Percentiles rank a stretch among this genome's conserved stretches.
phyloP scores from a whole-genome alignment of 257 asterid genomes.

The Ilex aquifolium region DNA sequence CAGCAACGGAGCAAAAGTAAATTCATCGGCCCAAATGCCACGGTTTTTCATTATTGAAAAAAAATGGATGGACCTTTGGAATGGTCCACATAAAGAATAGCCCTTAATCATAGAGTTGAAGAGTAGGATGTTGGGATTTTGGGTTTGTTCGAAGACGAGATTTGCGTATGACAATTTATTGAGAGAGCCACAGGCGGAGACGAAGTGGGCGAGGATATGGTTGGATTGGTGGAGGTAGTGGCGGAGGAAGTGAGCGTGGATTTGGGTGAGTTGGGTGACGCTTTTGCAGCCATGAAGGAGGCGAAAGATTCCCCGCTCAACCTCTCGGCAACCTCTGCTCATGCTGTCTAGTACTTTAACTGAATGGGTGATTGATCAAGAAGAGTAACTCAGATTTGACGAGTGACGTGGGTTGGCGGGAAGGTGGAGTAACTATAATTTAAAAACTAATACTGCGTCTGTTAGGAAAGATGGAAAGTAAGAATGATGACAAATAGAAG shows the following conservation, averaged over 20 bases:
- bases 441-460: no score
- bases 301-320: neutral
- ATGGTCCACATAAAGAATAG: neutral
- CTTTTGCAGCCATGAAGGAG: neutral
- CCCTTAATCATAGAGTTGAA: constrained; percentile 2
- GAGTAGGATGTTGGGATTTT: constrained; percentile 2
- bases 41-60: neutral
- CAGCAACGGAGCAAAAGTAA: neutral
- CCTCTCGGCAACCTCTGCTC: neutral
- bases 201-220: constrained; percentile 4
- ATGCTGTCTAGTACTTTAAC: neutral
- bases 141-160: neutral
- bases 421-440: no score
- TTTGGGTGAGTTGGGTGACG: neutral
- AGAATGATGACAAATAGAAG: no score
- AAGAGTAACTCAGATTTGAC: no score
- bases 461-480: no score
- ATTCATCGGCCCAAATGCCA: constrained; percentile 1
- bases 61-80: neutral
- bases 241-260: constrained; percentile 5
- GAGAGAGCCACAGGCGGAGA: constrained; percentile 1
- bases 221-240: constrained; percentile 1
- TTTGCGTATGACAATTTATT: neutral
- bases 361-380: no score
- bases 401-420: no score